Base-by-base conservation (phyloP, 352 stramenopile genomes). In the Phytophthora sp. region DNA sequence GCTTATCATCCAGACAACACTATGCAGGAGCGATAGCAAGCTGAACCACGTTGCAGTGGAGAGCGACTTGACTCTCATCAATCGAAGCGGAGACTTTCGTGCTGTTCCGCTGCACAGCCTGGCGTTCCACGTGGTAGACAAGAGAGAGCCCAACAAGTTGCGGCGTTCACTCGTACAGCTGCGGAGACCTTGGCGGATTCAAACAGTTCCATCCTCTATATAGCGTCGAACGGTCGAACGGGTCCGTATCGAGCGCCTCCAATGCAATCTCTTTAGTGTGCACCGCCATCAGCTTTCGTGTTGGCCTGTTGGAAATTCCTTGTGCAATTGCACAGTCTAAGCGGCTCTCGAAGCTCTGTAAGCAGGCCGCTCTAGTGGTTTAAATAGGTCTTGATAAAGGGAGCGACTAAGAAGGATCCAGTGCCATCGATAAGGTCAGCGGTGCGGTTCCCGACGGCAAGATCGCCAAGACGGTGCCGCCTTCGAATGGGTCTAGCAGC, bases 281-380 rank as follows among this genome's bases (percentile, higher is more conserved):
- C 38, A 27, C 30, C 12, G n/a, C 46, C 20, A 45, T 47, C 4
- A 21, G 6, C 35, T 35, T 36, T 21, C 35, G 12, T 23, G 16
- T n/a, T 4, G 1, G 13, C 2, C 45, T 33, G 1, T 21, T 13
- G n/a, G 35, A 15, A 38, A 29, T 39, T 65, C 63, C 66, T 61
- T 71, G 52, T 57, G 56, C 55, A 65, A 66, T 71, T 60, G 46
- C 21, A 63, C 15, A 65, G 35, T 13, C 41, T 52, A 20, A 58
- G 35, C 46, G 44, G 57, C 18, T 65, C 57, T 36, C 35, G 46
- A 51, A 51, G 57, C 18, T 65, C 57, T 36, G 46, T 36, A 51
- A 65, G 44, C 33, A 63, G 11, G n/a, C 55, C 57, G 50, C 7
- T 62, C 60, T n/a, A n/a, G n/a, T n/a, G n/a, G n/a, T n/a, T n/a